Base-by-base conservation (phyloP, 352 stramenopile species). In the Phytophthora citricola region DNA sequence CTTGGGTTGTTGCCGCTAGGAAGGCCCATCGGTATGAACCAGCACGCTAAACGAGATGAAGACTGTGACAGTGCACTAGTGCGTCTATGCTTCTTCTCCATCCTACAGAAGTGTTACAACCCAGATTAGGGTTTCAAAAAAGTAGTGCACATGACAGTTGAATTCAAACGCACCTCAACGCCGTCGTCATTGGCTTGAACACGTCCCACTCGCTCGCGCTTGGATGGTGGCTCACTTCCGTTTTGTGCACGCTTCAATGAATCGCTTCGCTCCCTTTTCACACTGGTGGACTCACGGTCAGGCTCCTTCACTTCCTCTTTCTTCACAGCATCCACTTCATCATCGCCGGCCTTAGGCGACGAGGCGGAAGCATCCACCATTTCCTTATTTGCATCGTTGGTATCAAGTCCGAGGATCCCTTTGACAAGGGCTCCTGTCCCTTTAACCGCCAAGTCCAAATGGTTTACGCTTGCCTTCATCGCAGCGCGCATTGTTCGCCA, bases 401-500 rank as follows among this genome's bases (percentile, higher is more conserved):
- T 49, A 22, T 65, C 49, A 12, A 87, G 63, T 6, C 81, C 82
- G 38, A 94, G 66, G 36, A 96, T 87, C 32, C 75, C 81, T 54
- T 90, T 90, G 2, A 96, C 86, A 17, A 96, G 76, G 0, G 78
- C 65, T 5, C 76, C 82, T 24, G 83, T 76, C 4, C 88, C 88
- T 14, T 83, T 67, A 5, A 88, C 72, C 4, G 85, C 84, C 48
- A 90, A 56, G 40, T 94, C 73, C 71, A 96, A 69, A 59, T 89
- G 73, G n/a, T 79, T 70, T 10, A 96, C 73, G 27, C 86, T 92
- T 24, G 73, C 69, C 53, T 87, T 85, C 86, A 94, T 96, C 22
- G 83, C 79, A 51, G 76, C 78, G 11, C 88, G 84, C 75, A 96
- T 87, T 22, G 88, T 96, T 58, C 85, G 67, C 88, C 88, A 96